Percentiles rank a stretch among this genome's conserved stretches.
Conservation (phyloP, 169 alveolate species). For the Eimeria acervulina region DNA sequence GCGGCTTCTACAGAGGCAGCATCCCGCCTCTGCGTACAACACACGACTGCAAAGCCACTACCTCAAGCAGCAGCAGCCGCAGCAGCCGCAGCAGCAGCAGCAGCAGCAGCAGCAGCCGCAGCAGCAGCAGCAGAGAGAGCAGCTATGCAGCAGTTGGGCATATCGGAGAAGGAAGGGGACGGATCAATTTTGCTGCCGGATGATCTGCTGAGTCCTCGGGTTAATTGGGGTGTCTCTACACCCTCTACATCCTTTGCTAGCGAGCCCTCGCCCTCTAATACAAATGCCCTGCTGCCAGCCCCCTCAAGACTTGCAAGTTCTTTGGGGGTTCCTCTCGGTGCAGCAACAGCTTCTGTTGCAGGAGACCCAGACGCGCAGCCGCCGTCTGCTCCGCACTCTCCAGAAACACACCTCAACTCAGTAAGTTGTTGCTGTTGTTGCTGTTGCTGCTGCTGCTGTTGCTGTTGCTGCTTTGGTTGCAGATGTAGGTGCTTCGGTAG, state of each 20-base stretch:
- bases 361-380: neutral
- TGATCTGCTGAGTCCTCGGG: neutral
- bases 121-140: constrained; percentile 36
- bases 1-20: constrained; percentile 35
- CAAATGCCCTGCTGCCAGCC: neutral
- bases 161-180: constrained; percentile 25
- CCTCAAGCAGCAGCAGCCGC: neutral
- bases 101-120: constrained; percentile 24
- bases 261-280: constrained; percentile 17
- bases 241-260: constrained; percentile 14
- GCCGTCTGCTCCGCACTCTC: neutral
- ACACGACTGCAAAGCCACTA: neutral
- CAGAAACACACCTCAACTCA: constrained; percentile 2
- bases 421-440: neutral
- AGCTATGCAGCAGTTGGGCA: constrained; percentile 39
- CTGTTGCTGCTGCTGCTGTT: constrained; percentile 15
- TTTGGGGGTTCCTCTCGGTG: neutral
- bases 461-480: neutral
- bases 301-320: neutral
- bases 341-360: neutral
- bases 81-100: constrained; percentile 35
- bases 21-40: neutral
- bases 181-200: constrained; percentile 6
- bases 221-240: constrained; percentile 12
- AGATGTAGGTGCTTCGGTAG: neutral